A percentile compares a stretch with the other conserved stretches of the same genome.
These are phyloP conservation scores for Picea glauca DNA, from an alignment of 75 land plant species.

Conservation along the genomic window DNA sequence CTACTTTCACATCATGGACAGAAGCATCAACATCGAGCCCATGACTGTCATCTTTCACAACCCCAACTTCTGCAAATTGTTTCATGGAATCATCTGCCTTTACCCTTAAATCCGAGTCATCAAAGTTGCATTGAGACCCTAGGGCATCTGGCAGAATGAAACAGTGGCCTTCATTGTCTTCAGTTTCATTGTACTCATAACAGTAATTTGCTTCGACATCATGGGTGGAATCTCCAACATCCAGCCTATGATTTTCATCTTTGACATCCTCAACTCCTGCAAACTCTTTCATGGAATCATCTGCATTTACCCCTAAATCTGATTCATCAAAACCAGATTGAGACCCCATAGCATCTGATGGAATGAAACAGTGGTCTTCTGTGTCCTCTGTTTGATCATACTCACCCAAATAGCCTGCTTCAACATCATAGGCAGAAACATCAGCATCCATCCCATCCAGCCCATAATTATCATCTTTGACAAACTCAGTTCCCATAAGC, in stretches of 20 bases:
- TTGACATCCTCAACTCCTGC: not conserved
- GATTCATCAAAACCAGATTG: not conserved
- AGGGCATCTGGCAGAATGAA: not conserved
- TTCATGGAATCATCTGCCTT: not conserved
- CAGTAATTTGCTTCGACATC: no score
- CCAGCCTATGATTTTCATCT: not conserved
- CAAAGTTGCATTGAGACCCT: not conserved
- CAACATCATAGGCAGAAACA: not conserved
- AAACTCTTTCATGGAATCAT: not conserved
- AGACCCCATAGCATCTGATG: not conserved
- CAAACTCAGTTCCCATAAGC: not conserved
- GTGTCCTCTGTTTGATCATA: not conserved
- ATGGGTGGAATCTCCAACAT: not conserved
- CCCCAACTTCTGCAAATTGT: not conserved
- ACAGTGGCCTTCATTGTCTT: not conserved
- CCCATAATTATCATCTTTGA: not conserved
- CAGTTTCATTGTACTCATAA: not conserved
- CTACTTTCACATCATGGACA: not conserved
- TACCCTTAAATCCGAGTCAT: not conserved
- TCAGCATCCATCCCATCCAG: not conserved
- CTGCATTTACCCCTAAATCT: no score
- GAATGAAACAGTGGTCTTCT: not conserved
- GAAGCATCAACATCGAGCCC: not conserved
- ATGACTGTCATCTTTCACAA: not conserved
- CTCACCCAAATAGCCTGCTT: no score